Percentiles rank a stretch among this genome's conserved stretches.
Evolutionary conservation across 768 basidiomycete genomes (phyloP).

Genomic region (Vararia minispora): DNA sequence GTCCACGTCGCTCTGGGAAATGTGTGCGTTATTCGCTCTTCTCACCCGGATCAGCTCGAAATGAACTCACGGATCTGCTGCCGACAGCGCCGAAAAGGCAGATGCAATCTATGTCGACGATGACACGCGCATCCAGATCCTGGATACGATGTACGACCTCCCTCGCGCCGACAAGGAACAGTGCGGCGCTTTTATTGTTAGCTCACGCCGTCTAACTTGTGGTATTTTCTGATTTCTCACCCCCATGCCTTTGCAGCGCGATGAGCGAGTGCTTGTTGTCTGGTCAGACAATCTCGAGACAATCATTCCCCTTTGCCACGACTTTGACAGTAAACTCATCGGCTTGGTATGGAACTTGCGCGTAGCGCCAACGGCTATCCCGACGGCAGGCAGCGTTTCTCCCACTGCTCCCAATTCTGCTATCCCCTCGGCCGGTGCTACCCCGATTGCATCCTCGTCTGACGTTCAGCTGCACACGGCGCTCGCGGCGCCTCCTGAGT

Average conservation of each 20-base stretch:
- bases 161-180: conserved; percentile 84
- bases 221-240: background rate
- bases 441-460: conserved; percentile 38
- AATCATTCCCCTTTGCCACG: conserved; percentile 62
- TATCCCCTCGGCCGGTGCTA: conserved; percentile 23
- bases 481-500: too few relatives aligned
- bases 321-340: conserved; percentile 72
- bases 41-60: background rate
- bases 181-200: conserved; percentile 77
- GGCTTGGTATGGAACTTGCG: conserved; percentile 59
- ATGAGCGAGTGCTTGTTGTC: conserved; percentile 71
- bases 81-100: conserved; percentile 48
- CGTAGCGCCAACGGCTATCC: too few relatives aligned
- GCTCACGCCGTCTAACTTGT: conserved; percentile 15
- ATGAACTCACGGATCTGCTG: too few relatives aligned
- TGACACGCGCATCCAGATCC: conserved; percentile 80
- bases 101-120: conserved; percentile 57
- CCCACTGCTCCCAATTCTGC: conserved; percentile 27
- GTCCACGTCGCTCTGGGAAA: conserved; percentile 68
- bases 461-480: conserved; percentile 43
- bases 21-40: conserved; percentile 35
- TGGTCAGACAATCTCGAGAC: conserved; percentile 80
- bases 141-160: conserved; percentile 57
- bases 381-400: background rate
- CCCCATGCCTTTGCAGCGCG: conserved; percentile 36